These are phyloP conservation scores for Trichoderma atrobrunneum DNA, from an alignment of 2,329 filamentous ascomycete genomes.

Conservation along the genomic window DNA sequence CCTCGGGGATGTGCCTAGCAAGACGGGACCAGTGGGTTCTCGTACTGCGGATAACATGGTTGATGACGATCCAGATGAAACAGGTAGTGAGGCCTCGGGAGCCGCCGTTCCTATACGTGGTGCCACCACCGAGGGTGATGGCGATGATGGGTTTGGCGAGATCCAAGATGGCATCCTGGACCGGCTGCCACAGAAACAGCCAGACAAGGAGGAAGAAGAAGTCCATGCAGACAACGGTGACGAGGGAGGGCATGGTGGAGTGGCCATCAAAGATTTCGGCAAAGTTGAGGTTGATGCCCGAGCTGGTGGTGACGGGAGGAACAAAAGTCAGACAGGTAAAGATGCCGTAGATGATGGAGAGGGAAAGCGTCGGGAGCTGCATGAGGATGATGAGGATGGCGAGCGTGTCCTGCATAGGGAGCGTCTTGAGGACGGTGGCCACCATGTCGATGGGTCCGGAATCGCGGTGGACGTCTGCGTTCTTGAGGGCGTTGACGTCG, in stretches of 20 bases:
- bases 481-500: conserved; percentile 68
- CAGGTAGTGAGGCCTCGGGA: conserved; percentile 71
- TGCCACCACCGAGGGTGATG: conserved; percentile 81
- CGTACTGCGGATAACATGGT: conserved; percentile 52
- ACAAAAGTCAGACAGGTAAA: conserved; percentile 94
- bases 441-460: conserved; percentile 72
- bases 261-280: conserved; percentile 90
- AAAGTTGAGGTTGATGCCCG: conserved; percentile 76
- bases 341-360: conserved; percentile 85
- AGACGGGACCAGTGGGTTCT: conserved; percentile 48
- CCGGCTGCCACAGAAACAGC: conserved; percentile 82
- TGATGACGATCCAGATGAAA: conserved; percentile 62
- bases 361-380: conserved; percentile 82
- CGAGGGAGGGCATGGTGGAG: conserved; percentile 79
- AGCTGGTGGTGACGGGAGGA: conserved; percentile 73
- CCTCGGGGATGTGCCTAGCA: conserved; percentile 45
- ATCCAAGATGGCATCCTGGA: conserved; percentile 85
- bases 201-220: conserved; percentile 78
- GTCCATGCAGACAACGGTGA: conserved; percentile 82
- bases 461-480: conserved; percentile 66
- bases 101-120: conserved; percentile 63
- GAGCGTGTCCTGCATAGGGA: conserved; percentile 90
- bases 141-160: conserved; percentile 92
- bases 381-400: conserved; percentile 95
- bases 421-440: conserved; percentile 82